These are phyloP conservation scores for Vitrella brassicaformis DNA, from an alignment of 73 alveolate species.

Conservation along the genomic window DNA sequence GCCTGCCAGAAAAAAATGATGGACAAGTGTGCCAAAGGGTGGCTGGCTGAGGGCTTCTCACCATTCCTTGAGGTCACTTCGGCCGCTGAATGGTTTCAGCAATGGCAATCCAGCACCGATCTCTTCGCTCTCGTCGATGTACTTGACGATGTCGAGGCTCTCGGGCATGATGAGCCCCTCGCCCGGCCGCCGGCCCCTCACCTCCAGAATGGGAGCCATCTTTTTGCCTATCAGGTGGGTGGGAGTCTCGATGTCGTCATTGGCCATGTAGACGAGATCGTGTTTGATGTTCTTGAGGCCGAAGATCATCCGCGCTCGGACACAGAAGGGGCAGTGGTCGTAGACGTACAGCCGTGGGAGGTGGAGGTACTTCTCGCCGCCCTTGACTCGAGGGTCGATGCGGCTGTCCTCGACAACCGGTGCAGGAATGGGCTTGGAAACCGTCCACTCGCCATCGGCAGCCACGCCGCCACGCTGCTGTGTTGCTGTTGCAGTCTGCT, in stretches of 20 bases:
- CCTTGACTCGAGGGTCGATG: too few relatives aligned
- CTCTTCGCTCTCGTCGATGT: slow-evolving; percentile 1
- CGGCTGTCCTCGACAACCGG: too few relatives aligned
- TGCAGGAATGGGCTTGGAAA: too few relatives aligned
- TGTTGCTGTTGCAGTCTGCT: too few relatives aligned
- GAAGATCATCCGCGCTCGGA: slow-evolving; percentile 36
- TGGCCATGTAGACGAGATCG: slow-evolving; percentile 5
- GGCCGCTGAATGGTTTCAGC: too few relatives aligned
- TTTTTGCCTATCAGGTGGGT: slow-evolving; percentile 34
- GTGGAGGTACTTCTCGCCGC: too few relatives aligned
- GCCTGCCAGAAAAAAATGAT: too few relatives aligned
- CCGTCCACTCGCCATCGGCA: too few relatives aligned
- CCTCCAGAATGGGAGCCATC: slow-evolving; percentile 25
- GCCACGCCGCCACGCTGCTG: too few relatives aligned
- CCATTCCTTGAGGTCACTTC: too few relatives aligned
- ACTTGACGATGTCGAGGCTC: slow-evolving; percentile 23
- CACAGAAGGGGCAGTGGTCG: slow-evolving; percentile 39
- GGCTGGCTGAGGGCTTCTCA: too few relatives aligned
- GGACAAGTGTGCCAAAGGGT: too few relatives aligned
- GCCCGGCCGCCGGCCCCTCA: not conserved
- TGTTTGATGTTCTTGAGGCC: slow-evolving; percentile 25
- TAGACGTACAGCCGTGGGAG: slow-evolving; percentile 9
- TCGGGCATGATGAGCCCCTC: slow-evolving; percentile 17
- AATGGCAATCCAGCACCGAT: not conserved
- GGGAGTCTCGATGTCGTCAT: slow-evolving; percentile 11